Evolutionary conservation across 108 stramenopile species (phyloP).

Genomic region (Discostella pseudostelligera): DNA sequence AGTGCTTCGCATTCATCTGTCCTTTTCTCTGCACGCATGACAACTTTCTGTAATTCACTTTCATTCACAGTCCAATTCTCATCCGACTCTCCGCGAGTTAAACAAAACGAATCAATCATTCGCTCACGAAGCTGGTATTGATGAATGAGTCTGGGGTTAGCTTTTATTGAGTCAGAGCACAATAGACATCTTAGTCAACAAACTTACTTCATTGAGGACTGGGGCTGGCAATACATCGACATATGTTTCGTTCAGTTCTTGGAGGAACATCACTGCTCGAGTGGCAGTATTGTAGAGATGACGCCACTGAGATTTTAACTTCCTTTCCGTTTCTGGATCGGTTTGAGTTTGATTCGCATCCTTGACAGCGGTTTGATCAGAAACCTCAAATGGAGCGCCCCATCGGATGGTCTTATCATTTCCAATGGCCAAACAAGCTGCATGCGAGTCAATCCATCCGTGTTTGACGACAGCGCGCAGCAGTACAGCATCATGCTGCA

Average conservation of each 20-base stretch:
- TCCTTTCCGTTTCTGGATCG: conserved; percentile 7
- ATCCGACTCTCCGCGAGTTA: conserved; percentile 15
- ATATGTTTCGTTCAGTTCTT: conserved; percentile 37
- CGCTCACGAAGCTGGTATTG: conserved; percentile 32
- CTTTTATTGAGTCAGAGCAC: background rate
- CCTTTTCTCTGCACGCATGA: conserved; percentile 10
- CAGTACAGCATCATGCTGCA: conserved; percentile 68
- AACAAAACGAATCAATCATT: conserved; percentile 52
- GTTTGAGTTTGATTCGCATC: conserved; percentile 13
- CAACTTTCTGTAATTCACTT: conserved; percentile 15
- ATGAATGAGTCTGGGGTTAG: conserved; percentile 23
- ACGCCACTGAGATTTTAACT: conserved; percentile 23
- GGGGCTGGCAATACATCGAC: conserved; percentile 25
- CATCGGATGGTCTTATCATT: conserved; percentile 64
- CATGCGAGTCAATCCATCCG: conserved; percentile 76
- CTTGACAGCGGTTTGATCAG: background rate
- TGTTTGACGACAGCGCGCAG: conserved; percentile 71
- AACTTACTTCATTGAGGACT: conserved; percentile 22
- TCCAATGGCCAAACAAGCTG: conserved; percentile 44
- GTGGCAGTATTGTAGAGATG: conserved; percentile 47
- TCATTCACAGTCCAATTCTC: conserved; percentile 34
- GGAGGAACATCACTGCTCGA: conserved; percentile 57
- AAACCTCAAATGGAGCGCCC: conserved; percentile 66
- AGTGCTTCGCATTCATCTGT: conserved; percentile 49
- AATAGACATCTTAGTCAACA: background rate